Conservation (phyloP, 108 stramenopile species). For the Mayamaea pseudoterrestris region DNA sequence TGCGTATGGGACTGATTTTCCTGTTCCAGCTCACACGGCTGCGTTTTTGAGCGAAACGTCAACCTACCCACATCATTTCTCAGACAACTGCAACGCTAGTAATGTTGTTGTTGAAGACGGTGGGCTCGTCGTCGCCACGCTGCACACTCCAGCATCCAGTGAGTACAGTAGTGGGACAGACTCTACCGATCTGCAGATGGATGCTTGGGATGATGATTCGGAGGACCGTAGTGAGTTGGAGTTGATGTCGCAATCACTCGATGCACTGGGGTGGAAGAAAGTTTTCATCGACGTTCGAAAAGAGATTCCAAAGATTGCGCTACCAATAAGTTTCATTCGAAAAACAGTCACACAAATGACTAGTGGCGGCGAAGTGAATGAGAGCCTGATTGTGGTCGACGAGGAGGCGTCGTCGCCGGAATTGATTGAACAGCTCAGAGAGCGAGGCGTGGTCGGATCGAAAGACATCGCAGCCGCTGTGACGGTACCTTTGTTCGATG, state of each 20-base stretch:
- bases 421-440: slow-evolving; percentile 12
- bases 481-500: slow-evolving; percentile 2
- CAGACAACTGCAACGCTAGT: slow-evolving; percentile 3
- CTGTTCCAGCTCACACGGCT: slow-evolving; percentile 68
- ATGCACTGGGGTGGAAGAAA: slow-evolving; percentile 80
- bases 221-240: slow-evolving; percentile 21
- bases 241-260: slow-evolving; percentile 57
- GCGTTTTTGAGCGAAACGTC: slow-evolving; percentile 59
- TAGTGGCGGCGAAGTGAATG: slow-evolving; percentile 3
- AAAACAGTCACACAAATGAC: slow-evolving; percentile 4
- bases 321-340: slow-evolving; percentile 16
- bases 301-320: slow-evolving; percentile 22
- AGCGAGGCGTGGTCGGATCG: slow-evolving; percentile 33
- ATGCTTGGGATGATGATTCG: neutral
- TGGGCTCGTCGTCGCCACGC: slow-evolving; percentile 8
- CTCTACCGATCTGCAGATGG: neutral
- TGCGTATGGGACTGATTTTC: slow-evolving; percentile 82
- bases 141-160: slow-evolving; percentile 20
- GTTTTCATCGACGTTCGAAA: slow-evolving; percentile 74
- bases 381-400: too few species aligned
- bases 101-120: slow-evolving; percentile 5
- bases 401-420: neutral
- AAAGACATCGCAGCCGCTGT: slow-evolving; percentile 30
- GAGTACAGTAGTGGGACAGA: neutral
- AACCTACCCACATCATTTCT: slow-evolving; percentile 37